Evolutionary conservation across 2,329 filamentous ascomycete species (phyloP).

Genomic region (Ceratocystis smalleyi): DNA sequence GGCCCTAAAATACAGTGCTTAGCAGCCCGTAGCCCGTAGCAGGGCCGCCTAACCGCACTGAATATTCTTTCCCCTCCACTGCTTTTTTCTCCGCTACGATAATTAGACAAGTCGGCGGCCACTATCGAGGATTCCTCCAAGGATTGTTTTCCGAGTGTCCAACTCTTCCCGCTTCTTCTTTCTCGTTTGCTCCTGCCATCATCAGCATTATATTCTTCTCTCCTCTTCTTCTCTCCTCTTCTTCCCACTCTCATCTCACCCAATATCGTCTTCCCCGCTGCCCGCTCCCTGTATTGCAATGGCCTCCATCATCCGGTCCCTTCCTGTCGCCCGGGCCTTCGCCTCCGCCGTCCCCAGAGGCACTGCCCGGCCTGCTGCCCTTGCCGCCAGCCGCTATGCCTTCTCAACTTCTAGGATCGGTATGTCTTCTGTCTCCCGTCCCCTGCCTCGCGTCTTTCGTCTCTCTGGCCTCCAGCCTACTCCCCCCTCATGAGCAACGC

Average conservation of each 20-base stretch:
- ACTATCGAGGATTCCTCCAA: neutral
- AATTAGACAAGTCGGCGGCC: no score
- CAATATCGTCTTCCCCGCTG: neutral
- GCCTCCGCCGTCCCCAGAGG: constrained; percentile 27
- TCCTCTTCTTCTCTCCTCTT: neutral
- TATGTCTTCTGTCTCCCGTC: constrained; percentile 19
- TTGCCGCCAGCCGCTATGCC: constrained; percentile 28
- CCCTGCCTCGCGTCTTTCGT: constrained; percentile 4
- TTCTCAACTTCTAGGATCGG: constrained; percentile 29
- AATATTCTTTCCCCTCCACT: no score
- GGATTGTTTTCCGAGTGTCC: constrained; percentile 11
- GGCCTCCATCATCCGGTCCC: constrained; percentile 46
- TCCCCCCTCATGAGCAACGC: neutral
- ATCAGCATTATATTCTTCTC: constrained; percentile 5
- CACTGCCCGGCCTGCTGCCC: constrained; percentile 27
- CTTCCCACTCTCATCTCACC: neutral
- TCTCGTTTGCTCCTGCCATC: neutral
- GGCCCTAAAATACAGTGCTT: no score
- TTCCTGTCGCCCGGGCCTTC: constrained; percentile 32
- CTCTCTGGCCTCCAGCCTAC: constrained; percentile 9
- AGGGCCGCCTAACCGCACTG: no score
- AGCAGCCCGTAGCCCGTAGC: no score
- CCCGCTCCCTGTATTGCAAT: constrained; percentile 26
- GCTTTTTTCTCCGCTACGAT: neutral
- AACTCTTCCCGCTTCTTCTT: constrained; percentile 10